phyloP scores from a whole-genome alignment of 2,329 filamentous ascomycete genomes.

The Diaporthe ampelina region DNA sequence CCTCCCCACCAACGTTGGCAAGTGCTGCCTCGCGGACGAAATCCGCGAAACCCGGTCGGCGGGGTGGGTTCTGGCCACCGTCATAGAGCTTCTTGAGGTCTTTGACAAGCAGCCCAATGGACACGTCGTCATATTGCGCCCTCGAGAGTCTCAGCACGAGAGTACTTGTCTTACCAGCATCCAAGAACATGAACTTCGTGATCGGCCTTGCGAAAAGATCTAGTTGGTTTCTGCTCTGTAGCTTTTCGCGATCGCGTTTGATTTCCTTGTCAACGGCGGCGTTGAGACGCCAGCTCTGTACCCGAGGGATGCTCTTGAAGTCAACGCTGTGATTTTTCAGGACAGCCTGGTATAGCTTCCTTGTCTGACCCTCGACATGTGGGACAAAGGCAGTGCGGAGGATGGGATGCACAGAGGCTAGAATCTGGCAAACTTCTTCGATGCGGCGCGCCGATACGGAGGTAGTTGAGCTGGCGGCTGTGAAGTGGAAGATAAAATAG shows the following conservation, averaged over 20 bases:
- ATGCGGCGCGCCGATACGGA: slow-evolving; percentile 46
- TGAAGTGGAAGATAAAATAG: slow-evolving; percentile 64
- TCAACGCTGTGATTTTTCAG: slow-evolving; percentile 58
- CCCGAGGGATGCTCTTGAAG: slow-evolving; percentile 59
- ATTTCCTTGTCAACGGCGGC: slow-evolving; percentile 57
- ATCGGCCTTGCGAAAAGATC: slow-evolving; percentile 59
- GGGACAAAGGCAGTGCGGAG: slow-evolving; percentile 68
- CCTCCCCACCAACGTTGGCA: slow-evolving; percentile 52
- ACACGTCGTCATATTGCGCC: slow-evolving; percentile 64
- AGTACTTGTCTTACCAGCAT: slow-evolving; percentile 61
- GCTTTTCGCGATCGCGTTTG: slow-evolving; percentile 55
- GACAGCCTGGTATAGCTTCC: slow-evolving; percentile 63
- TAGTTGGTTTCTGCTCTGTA: slow-evolving; percentile 43
- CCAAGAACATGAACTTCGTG: slow-evolving; percentile 65
- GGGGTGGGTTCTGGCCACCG: slow-evolving; percentile 50
- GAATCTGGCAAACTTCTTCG: slow-evolving; percentile 60
- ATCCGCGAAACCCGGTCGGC: slow-evolving; percentile 62
- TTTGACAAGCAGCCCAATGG: slow-evolving; percentile 60
- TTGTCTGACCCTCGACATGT: slow-evolving; percentile 51
- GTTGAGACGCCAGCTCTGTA: slow-evolving; percentile 55
- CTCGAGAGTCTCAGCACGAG: slow-evolving; percentile 63
- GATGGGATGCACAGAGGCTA: slow-evolving; percentile 62
- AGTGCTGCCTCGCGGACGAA: slow-evolving; percentile 58
- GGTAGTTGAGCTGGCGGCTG: slow-evolving; percentile 46
- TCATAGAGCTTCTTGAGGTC: slow-evolving; percentile 64